A percentile compares a stretch with the other conserved stretches of the same genome.
Conservation (phyloP, 306 rosid species). For the Inga laurina region DNA sequence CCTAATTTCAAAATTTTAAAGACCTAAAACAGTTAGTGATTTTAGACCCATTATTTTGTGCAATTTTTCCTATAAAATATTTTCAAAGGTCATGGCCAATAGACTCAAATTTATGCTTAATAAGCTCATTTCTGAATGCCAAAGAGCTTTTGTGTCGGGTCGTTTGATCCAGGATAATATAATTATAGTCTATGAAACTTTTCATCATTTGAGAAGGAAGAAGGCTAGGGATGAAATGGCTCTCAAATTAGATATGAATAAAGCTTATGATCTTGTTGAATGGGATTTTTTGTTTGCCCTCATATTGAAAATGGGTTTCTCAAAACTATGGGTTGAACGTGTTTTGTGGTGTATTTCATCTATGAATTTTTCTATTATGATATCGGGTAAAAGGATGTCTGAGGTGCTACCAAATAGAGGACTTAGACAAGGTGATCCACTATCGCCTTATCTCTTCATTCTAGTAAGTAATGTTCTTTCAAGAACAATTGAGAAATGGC, state of each 20-base stretch:
- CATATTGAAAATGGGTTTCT: neutral
- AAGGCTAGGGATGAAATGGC: too few relatives aligned
- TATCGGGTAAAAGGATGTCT: neutral
- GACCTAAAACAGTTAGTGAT: neutral
- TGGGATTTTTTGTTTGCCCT: neutral
- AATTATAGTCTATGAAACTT: neutral
- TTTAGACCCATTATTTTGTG: neutral
- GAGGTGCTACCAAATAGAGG: neutral
- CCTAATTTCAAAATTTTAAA: too few relatives aligned
- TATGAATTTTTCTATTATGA: too few relatives aligned
- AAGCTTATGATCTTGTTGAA: neutral
- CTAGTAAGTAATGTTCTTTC: neutral
- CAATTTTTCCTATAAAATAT: too few relatives aligned
- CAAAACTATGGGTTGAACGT: accelerated
- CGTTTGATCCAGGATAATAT: neutral
- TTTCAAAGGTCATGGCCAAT: neutral
- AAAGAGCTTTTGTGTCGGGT: neutral
- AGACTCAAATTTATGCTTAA: neutral
- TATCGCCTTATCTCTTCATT: neutral
- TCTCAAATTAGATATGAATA: neutral
- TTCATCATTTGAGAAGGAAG: too few relatives aligned
- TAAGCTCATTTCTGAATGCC: too few relatives aligned
- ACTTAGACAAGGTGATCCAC: neutral
- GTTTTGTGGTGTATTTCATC: neutral
- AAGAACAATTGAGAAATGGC: too few relatives aligned